Percentiles rank a stretch among this genome's conserved stretches.
Evolutionary conservation across 2,329 filamentous ascomycete species (phyloP).

Genomic region (Mycogone perniciosa): DNA sequence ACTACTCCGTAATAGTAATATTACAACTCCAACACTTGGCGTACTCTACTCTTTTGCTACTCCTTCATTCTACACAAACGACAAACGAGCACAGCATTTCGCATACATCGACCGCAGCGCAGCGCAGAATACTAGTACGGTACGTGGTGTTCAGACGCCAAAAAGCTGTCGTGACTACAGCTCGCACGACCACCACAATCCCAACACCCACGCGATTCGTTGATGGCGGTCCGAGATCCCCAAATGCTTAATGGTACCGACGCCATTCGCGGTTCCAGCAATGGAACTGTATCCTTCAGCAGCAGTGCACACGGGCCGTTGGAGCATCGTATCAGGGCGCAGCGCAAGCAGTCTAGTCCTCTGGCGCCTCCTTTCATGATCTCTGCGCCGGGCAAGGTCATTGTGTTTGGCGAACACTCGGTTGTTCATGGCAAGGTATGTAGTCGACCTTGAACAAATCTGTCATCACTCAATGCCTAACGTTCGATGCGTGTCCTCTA

Average conservation of each 20-base stretch:
- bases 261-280: slow-evolving; percentile 19
- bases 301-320: slow-evolving; percentile 20
- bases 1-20: no score
- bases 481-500: slow-evolving; percentile 27
- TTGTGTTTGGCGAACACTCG: slow-evolving; percentile 95
- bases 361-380: slow-evolving; percentile 94
- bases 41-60: no score
- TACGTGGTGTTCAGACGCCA: background rate
- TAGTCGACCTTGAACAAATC: background rate
- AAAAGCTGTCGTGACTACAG: background rate
- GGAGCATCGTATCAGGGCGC: slow-evolving; percentile 33
- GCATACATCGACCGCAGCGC: no score
- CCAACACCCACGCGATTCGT: background rate
- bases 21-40: no score
- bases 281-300: slow-evolving; percentile 17
- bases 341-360: slow-evolving; percentile 54
- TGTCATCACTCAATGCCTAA: background rate
- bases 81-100: no score
- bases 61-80: no score
- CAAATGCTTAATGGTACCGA: slow-evolving; percentile 18
- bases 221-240: background rate
- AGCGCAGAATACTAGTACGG: no score
- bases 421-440: slow-evolving; percentile 92
- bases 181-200: background rate
- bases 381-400: slow-evolving; percentile 95